These are phyloP conservation scores for Candida chauliodis DNA, from an alignment of 805 yeast species.

Conservation along the genomic window DNA sequence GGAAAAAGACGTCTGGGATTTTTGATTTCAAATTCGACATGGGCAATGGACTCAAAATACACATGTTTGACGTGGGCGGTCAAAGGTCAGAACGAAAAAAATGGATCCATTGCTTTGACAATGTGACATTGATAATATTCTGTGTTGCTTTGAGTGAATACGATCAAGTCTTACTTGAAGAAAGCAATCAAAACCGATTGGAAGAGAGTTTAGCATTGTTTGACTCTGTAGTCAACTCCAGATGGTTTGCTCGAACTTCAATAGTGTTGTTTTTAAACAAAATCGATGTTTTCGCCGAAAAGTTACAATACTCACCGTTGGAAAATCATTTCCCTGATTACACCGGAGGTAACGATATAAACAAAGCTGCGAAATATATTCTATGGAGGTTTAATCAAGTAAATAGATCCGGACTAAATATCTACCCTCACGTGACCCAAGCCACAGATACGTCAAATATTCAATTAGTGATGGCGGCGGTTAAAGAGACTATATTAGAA, in stretches of 20 bases:
- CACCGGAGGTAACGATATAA: slow-evolving; percentile 83
- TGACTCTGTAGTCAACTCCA: slow-evolving; percentile 85
- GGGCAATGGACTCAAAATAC: slow-evolving; percentile 48
- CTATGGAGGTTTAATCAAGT: slow-evolving; percentile 86
- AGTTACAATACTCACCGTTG: slow-evolving; percentile 74
- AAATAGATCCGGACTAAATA: slow-evolving; percentile 74
- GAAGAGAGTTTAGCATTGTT: slow-evolving; percentile 81
- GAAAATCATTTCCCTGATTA: slow-evolving; percentile 86
- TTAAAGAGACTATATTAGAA: slow-evolving; percentile 74
- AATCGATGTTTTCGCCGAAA: slow-evolving; percentile 85
- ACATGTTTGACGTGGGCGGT: slow-evolving; percentile 83
- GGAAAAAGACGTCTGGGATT: slow-evolving; percentile 91
- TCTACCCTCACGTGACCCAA: slow-evolving; percentile 90
- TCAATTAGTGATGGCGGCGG: slow-evolving; percentile 79
- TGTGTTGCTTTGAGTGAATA: slow-evolving; percentile 91
- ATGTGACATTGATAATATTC: slow-evolving; percentile 83
- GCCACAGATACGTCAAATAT: slow-evolving; percentile 93
- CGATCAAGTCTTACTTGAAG: slow-evolving; percentile 81
- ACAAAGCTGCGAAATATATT: slow-evolving; percentile 88
- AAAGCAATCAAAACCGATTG: slow-evolving; percentile 67
- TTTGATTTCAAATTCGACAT: slow-evolving; percentile 77
- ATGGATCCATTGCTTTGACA: slow-evolving; percentile 97
- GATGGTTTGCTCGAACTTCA: slow-evolving; percentile 89
- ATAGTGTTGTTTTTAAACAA: slow-evolving; percentile 84
- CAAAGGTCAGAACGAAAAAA: slow-evolving; percentile 94